Evolutionary conservation across 345 rosid genomes (phyloP), one percentile per base, ranked within the genome.

Genomic region (Durio zibethinus): DNA sequence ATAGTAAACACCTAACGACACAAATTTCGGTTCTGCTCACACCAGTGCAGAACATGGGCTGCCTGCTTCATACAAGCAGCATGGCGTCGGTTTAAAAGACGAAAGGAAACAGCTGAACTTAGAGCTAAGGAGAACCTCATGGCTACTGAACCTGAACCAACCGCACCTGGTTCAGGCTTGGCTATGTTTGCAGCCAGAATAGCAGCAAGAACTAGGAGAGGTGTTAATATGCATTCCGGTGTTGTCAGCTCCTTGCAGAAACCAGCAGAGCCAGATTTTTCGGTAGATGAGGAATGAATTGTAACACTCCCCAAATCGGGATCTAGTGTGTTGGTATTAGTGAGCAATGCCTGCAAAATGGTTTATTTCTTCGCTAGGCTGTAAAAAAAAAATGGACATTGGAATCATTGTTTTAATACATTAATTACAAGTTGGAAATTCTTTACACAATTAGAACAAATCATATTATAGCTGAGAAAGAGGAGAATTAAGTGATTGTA

Each of bases 11-110:
- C 76, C 84, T 95, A 1, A 1, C 80, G 91, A 80, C 94, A 93
- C 72, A 90, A 83, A 85, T 95, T 95, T 76, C 61, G 98, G 80
- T 92, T 89, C 88, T 90, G 92, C 82, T 93, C 96, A 0, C 98
- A 93, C 77, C 99, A 95, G 12, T 95, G 99, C 96, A 83, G 97
- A 78, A 54, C 91, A 50, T 92, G 96, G 99, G 97, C 99, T 7
- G 97, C 94, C 8, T 93, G 97, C 76, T 93, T 92, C 69, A 48
- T 93, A 21, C 98, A 95, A 72, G 90, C 88, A 0, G 97, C 97
- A 1, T 95, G 98, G 97, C 86, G 90, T 59, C 78, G 97, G 74
- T 81, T 82, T 60, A 89, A 86, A 83, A 93, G 85, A 83, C 78
- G 92, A 77, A 91, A 83, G 79, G 87, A 83, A 36, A 87, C 86